Base-by-base conservation (phyloP, 495 filamentous ascomycete species). In the Penicillium macrosclerotiorum region DNA sequence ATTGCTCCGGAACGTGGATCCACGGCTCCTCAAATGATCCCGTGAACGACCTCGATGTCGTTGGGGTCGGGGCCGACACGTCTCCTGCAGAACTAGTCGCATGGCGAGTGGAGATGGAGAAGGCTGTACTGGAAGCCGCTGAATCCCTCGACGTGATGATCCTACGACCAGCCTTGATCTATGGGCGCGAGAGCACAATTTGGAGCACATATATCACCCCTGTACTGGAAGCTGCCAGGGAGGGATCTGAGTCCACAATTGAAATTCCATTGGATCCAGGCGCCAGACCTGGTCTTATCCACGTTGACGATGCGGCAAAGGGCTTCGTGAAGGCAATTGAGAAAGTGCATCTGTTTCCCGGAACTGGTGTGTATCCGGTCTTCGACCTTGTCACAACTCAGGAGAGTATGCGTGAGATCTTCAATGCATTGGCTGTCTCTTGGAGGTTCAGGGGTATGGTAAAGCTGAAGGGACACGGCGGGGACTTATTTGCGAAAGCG, bases 1-100 rank as follows among this genome's bases (percentile, higher is more conserved):
- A 50, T 20, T 50, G 47, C 40, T 50, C 47, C 6, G 47, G 47
- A 1, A 44, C 47, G 1, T 50, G 47, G 47, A 34, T 50, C 2
- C 39, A 50, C 20, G 47, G 39, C 3, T 44, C 39, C 1, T 44
- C 39, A 3, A 18, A 17, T 19, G 33, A 38, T 19, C 26, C 14
- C 1, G 39, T 50, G 12, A 50, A 44, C 19, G 39, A 50, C 25
- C 33, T 50, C 18, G 40, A 50, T 16, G 24, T 33, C 14, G 39
- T 44, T 6, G 39, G 39, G 5, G 22, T 18, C 0, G 38, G 5
- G n/a, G 33, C 39, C 2, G 14, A 32, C 3, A 32, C 26, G 4
- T 20, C 34, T 12, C 47, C 47, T 2, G 18, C 12, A 11, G 47
- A 43, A 18, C 19, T 45, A 11, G 48, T 51, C 1, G 33, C 26